phyloP scores from a whole-genome alignment of 257 asterid species.

The Rehmannia glutinosa region DNA sequence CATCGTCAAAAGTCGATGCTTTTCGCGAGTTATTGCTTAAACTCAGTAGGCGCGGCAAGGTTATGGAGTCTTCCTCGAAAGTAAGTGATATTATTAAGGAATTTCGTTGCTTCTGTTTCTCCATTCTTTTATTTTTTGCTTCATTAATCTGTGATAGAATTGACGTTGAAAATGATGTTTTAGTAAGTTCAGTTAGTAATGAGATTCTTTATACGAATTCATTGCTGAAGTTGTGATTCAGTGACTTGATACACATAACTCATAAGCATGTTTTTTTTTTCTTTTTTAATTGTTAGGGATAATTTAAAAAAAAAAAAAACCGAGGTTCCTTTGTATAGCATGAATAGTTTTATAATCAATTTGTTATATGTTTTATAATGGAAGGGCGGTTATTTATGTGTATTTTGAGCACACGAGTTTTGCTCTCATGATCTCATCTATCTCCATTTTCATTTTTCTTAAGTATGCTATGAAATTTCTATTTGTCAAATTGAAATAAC shows the following conservation, averaged over 20 bases:
- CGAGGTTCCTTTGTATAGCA: no score
- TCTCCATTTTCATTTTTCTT: no score
- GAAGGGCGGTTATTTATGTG: background rate
- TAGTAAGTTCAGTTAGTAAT: background rate
- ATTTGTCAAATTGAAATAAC: no score
- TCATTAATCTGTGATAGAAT: no score
- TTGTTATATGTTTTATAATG: background rate
- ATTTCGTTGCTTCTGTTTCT: no score
- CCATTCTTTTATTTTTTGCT: no score
- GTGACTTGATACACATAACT: background rate
- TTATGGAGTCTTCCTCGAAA: constrained; percentile 44
- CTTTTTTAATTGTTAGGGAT: no score
- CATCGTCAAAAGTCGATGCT: constrained; percentile 31
- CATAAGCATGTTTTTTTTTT: no score
- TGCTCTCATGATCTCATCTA: no score
- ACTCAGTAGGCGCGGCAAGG: constrained; percentile 62
- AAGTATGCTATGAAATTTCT: no score
- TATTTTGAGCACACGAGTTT: background rate
- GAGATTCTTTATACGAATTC: background rate
- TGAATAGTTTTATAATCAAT: background rate
- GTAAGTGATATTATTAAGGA: no score
- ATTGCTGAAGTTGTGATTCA: background rate
- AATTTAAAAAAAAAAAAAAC: no score
- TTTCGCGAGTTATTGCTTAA: constrained; percentile 34
- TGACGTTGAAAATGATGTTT: background rate